A percentile compares a stretch with the other conserved stretches of the same genome.
phyloP scores from a whole-genome alignment of 371 early-diverging fungal species.

The Vavraia culicis region DNA sequence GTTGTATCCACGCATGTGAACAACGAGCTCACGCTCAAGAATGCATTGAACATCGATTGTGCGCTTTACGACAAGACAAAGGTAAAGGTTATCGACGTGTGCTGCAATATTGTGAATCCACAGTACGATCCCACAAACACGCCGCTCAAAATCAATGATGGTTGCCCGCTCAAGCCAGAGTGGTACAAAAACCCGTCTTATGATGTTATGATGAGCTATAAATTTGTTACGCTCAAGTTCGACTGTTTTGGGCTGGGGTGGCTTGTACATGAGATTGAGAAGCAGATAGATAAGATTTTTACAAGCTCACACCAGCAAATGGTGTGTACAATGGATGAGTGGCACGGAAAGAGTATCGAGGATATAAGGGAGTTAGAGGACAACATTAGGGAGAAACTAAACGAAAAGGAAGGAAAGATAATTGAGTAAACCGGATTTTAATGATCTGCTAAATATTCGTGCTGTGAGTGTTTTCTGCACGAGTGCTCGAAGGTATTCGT shows the following conservation, averaged over 20 bases:
- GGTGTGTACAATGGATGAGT: constrained; percentile 33
- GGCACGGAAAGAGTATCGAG: constrained; percentile 28
- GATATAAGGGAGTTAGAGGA: constrained; percentile 33
- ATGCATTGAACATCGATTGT: constrained; percentile 10
- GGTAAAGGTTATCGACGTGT: constrained; percentile 13
- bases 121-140: constrained; percentile 1
- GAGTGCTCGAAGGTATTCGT: too few species aligned
- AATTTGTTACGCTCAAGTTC: constrained; percentile 36
- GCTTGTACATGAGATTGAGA: constrained; percentile 34
- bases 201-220: constrained; percentile 36
- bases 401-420: too few species aligned
- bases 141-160: constrained; percentile 3
- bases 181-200: constrained; percentile 8
- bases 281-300: constrained; percentile 28
- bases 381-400: constrained; percentile 8
- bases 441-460: too few species aligned
- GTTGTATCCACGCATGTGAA: constrained; percentile 15
- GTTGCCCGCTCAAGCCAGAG: constrained; percentile 1
- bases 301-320: constrained; percentile 34
- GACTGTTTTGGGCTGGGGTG: constrained; percentile 37
- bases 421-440: too few species aligned
- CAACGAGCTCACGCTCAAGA: constrained; percentile 18
- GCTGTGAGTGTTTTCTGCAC: too few species aligned
- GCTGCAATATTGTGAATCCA: constrained; percentile 1
- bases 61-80: constrained; percentile 8